Evolutionary conservation across 352 stramenopile genomes (phyloP).

Genomic region (Pythium folliculosum): DNA sequence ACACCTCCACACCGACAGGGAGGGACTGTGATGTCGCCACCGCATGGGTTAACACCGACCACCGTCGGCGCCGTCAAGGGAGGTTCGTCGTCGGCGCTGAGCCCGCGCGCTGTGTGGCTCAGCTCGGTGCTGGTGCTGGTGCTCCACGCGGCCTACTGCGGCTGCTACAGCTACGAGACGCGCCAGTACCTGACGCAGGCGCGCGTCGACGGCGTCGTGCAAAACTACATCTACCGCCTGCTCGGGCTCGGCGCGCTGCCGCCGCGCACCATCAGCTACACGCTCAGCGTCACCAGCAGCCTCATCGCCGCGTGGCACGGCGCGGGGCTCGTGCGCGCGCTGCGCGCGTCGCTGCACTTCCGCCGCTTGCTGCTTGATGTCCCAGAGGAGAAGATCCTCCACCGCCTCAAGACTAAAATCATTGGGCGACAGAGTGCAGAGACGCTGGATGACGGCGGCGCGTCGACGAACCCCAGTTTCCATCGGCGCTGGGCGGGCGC

Average conservation of each 20-base stretch:
- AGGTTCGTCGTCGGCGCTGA: background rate
- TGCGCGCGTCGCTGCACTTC: conserved; percentile 6
- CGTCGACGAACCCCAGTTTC: too few relatives aligned
- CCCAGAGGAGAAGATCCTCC: conserved; percentile 1
- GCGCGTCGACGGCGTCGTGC: background rate
- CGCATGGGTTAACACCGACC: too few relatives aligned
- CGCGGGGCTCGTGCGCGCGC: background rate
- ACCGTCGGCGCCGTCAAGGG: background rate
- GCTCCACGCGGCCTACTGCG: conserved; percentile 8
- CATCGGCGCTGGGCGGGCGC: background rate
- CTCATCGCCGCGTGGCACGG: conserved; percentile 13
- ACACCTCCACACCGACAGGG: too few relatives aligned
- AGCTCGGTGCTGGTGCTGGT: conserved; percentile 6
- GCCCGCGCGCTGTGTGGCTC: background rate
- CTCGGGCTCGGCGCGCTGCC: conserved; percentile 3
- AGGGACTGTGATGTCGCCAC: too few relatives aligned
- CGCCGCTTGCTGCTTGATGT: conserved; percentile 12
- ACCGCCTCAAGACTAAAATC: conserved; percentile 8
- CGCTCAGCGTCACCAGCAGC: conserved; percentile 1
- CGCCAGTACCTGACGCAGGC: conserved; percentile 4
- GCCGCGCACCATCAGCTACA: background rate
- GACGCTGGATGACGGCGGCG: too few relatives aligned
- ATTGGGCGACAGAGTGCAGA: background rate
- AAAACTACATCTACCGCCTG: conserved; percentile 7
- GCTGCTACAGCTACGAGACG: conserved; percentile 15